phyloP scores from a whole-genome alignment of 305 asterid genomes.

The Ajuga reptans region DNA sequence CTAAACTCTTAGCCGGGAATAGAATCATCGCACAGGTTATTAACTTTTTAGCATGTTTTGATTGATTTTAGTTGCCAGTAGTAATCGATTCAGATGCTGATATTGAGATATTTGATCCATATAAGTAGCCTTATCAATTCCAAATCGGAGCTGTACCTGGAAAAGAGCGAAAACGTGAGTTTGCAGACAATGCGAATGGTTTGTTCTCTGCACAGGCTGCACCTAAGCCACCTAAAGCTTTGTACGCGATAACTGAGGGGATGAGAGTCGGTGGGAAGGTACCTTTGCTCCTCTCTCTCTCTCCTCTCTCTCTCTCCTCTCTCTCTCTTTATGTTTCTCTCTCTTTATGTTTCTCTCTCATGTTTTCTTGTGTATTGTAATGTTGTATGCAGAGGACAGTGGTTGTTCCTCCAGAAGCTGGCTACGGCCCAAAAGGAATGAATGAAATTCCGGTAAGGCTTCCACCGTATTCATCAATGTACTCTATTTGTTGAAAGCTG shows the following conservation, averaged over 20 bases:
- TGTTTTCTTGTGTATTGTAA: not conserved
- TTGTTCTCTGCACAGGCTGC: slow-evolving; percentile 96
- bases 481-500: not conserved
- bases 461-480: not conserved
- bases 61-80: not conserved
- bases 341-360: not conserved
- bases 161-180: slow-evolving; percentile 87
- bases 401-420: slow-evolving; percentile 80
- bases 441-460: slow-evolving; percentile 79
- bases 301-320: not conserved
- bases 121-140: slow-evolving; percentile 81
- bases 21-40: slow-evolving; percentile 81
- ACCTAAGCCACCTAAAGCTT: slow-evolving; percentile 87
- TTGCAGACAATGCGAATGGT: slow-evolving; percentile 83
- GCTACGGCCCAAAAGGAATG: slow-evolving; percentile 80
- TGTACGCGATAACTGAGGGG: slow-evolving; percentile 79
- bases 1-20: slow-evolving; percentile 90
- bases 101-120: slow-evolving; percentile 19
- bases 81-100: slow-evolving; percentile 23
- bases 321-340: not conserved
- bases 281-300: not conserved
- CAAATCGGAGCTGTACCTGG: slow-evolving; percentile 87
- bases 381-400: slow-evolving; percentile 64
- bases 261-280: slow-evolving; percentile 99
- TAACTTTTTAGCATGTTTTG: not conserved